phyloP scores from a whole-genome alignment of 73 alveolate genomes.

The Durusdinium trenchii region DNA sequence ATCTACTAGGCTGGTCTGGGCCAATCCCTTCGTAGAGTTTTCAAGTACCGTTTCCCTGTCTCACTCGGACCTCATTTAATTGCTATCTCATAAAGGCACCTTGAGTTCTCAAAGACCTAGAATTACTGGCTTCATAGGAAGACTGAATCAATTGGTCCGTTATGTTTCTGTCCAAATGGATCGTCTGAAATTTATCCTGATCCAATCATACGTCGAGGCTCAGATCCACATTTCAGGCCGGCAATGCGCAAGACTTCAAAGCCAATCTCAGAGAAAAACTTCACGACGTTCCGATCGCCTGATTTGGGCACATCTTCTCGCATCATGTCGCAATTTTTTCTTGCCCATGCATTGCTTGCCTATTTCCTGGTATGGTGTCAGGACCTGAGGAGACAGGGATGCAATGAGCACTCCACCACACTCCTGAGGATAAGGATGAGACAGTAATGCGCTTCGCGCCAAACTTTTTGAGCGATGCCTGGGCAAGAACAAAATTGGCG shows the following conservation, averaged over 20 bases:
- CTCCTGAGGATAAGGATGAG: neutral
- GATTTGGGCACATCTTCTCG: neutral
- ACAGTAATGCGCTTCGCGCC: slow-evolving; percentile 87
- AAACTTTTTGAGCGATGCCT: slow-evolving; percentile 74
- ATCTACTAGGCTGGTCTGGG: too few relatives aligned
- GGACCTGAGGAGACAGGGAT: slow-evolving; percentile 13
- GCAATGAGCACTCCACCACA: too few relatives aligned
- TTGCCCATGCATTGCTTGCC: neutral
- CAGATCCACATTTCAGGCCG: slow-evolving; percentile 83
- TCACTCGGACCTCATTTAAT: too few relatives aligned
- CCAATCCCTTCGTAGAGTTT: too few relatives aligned
- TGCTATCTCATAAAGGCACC: too few relatives aligned
- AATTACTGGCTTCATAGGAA: too few relatives aligned
- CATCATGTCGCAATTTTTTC: neutral
- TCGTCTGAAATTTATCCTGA: neutral
- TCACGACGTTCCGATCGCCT: slow-evolving; percentile 85
- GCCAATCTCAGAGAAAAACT: slow-evolving; percentile 82
- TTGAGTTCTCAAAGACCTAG: too few relatives aligned
- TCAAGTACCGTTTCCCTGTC: too few relatives aligned
- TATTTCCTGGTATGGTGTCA: slow-evolving; percentile 87
- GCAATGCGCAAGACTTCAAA: slow-evolving; percentile 67
- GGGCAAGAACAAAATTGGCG: neutral
- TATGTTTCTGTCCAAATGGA: too few relatives aligned
- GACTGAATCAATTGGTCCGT: too few relatives aligned
- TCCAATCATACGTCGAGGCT: neutral